phyloP scores from a whole-genome alignment of 495 filamentous ascomycete species.

The Entonaema liquescens region DNA sequence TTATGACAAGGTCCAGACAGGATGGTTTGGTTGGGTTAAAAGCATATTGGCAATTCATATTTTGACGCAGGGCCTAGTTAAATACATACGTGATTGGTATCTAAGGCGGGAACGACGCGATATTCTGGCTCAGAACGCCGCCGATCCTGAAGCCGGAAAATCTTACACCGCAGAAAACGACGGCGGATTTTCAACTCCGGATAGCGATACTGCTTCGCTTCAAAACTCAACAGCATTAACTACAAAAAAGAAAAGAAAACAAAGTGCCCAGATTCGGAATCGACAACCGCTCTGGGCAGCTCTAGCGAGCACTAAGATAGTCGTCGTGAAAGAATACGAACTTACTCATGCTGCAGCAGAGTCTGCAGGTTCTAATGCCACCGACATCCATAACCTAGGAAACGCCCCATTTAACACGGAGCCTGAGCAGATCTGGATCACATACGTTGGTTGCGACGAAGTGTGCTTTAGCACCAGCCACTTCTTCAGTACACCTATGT shows the following conservation, averaged over 20 bases:
- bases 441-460: conserved; percentile 79
- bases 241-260: conserved; percentile 85
- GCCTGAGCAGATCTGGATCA: conserved; percentile 86
- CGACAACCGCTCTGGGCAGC: conserved; percentile 95
- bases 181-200: conserved; percentile 54
- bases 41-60: conserved; percentile 86
- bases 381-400: conserved; percentile 80
- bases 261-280: conserved; percentile 86
- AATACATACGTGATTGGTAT: conserved; percentile 69
- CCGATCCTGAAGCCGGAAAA: conserved; percentile 61
- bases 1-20: conserved; percentile 56
- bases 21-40: conserved; percentile 61
- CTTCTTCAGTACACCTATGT: conserved; percentile 54
- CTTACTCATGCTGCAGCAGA: conserved; percentile 80
- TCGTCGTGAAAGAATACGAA: conserved; percentile 91
- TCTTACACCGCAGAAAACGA: conserved; percentile 51
- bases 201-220: conserved; percentile 52
- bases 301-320: conserved; percentile 92
- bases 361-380: conserved; percentile 75
- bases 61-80: conserved; percentile 78
- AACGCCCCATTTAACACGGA: conserved; percentile 76
- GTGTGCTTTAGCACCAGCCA: conserved; percentile 83
- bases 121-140: conserved; percentile 51
- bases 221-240: conserved; percentile 49
- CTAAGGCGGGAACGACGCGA: conserved; percentile 62